Evolutionary conservation across 139 green algal species (phyloP).

Genomic region (Ettlia oleoabundans): DNA sequence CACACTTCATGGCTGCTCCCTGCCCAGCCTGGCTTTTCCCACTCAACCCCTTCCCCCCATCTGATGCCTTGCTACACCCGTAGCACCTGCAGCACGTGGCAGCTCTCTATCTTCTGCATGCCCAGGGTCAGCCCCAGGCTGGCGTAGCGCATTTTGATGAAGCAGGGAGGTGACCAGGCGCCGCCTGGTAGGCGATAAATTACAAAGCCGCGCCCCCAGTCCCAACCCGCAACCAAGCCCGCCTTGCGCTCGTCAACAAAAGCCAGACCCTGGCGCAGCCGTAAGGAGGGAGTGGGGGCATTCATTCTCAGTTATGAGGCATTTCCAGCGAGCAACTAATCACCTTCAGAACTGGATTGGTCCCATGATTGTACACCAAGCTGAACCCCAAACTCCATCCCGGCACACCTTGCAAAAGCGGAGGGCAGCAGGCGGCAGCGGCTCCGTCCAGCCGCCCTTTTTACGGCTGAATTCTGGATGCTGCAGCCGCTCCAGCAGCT

Average conservation of each 20-base stretch:
- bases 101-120: background rate
- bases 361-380: too few species aligned
- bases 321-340: background rate
- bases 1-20: background rate
- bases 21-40: background rate
- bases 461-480: background rate
- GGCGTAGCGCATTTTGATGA: conserved; percentile 12
- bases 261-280: conserved; percentile 5
- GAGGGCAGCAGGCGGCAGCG: conserved; percentile 14
- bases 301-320: background rate
- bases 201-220: conserved; percentile 28
- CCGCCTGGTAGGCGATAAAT: conserved; percentile 13
- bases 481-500: background rate
- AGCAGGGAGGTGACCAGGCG: conserved; percentile 26
- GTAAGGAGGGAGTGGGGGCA: background rate
- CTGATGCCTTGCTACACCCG: background rate
- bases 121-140: conserved; percentile 30
- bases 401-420: conserved; percentile 19
- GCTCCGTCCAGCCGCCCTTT: background rate
- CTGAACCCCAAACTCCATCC: background rate
- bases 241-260: conserved; percentile 31
- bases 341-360: background rate
- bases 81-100: conserved; percentile 16
- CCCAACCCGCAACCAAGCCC: conserved; percentile 7
- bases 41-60: background rate